Base-by-base conservation (phyloP, 345 rosid species). In the Gossypium australe region DNA sequence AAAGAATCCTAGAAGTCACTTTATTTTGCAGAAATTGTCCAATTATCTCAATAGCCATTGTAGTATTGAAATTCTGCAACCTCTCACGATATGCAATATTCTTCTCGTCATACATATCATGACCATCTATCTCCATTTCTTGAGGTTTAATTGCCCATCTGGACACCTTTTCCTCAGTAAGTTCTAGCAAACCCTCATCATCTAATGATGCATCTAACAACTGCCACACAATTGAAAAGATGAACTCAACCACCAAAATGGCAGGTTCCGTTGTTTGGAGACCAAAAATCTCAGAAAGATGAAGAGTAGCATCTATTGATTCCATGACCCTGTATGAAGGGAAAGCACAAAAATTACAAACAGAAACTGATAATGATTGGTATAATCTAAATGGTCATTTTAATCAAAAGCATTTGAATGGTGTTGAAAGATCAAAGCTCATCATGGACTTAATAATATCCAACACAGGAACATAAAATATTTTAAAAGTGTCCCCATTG, bases 131-230 rank as follows among this genome's bases (percentile, higher is more conserved):
- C 64, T 95, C 97, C 98, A 93, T 90, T 29, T 81, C 93, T 70
- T 81, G 84, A 64, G 84, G 72, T 75, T 82, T 79, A 51, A 76
- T 76, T 24, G 82, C 75, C 98, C 98, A 93, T 77, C 52, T 81
- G 27, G 97, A 88, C 48, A 76, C 86, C 76, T 84, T 70, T 76
- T 90, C 93, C 69, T 86, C 78, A 60, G 84, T 87, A 67, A 80
- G 84, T 77, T 89, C 96, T 75, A 93, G 80, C 77, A 95, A 81
- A 57, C 94, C 93, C 84, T 95, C 98, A 78, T 93, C 98, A 74
- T 89, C 92, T 81, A 93, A 80, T 20, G 90, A 85, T 13, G 97
- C 98, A 85, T 95, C 98, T 80, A 95, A 63, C 74, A 95, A 80
- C 81, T 88, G 94, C 84, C 91, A 91, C 78, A 86, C 89, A 62